Evolutionary conservation across 176 grass and related monocot genomes (phyloP).

Genomic region (Bolboschoenus planiculmis): DNA sequence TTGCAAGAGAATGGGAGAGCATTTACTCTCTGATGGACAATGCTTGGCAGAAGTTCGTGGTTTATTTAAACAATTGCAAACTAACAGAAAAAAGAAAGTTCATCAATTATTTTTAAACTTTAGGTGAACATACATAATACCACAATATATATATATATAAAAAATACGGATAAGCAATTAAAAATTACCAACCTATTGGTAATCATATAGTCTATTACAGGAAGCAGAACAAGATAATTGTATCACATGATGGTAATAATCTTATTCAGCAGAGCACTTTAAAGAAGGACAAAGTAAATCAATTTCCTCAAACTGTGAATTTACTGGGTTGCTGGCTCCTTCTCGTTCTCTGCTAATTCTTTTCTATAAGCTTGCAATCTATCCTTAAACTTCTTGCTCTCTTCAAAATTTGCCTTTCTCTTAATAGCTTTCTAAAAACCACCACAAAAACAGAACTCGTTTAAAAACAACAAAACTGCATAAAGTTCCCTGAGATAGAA

Average conservation of each 20-base stretch:
- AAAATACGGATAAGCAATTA: not conserved
- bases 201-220: not conserved
- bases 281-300: not conserved
- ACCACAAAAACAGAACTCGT: not conserved
- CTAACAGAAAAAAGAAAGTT: not conserved
- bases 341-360: slow-evolving; percentile 53
- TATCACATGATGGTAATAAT: not conserved
- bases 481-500: not conserved
- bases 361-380: slow-evolving; percentile 69
- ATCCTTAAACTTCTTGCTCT: slow-evolving; percentile 88
- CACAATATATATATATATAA: not conserved
- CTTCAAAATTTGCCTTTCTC: slow-evolving; percentile 76
- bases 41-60: not conserved
- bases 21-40: not conserved
- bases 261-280: not conserved
- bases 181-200: not conserved
- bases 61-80: not conserved
- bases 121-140: not conserved
- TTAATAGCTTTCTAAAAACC: slow-evolving; percentile 76
- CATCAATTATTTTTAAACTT: not conserved
- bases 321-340: slow-evolving; percentile 12
- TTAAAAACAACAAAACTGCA: not conserved
- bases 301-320: not conserved
- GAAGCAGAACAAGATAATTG: too few species aligned
- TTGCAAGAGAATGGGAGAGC: not conserved